phyloP scores from a whole-genome alignment of 345 rosid genomes.

The Lepidium africanum region DNA sequence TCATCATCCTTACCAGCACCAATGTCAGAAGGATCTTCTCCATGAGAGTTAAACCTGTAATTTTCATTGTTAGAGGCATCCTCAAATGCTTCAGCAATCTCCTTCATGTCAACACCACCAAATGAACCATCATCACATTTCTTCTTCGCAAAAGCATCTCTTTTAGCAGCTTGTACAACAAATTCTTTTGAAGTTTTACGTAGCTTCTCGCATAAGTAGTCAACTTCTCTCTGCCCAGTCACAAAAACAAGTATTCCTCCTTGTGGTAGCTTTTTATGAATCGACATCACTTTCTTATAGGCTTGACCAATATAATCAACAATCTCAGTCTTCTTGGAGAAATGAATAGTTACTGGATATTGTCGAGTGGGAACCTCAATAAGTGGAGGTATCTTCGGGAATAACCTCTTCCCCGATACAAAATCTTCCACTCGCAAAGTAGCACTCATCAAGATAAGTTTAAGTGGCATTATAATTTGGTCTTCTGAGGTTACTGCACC shows the following conservation, averaged over 20 bases:
- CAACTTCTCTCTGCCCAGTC: slow-evolving; percentile 95
- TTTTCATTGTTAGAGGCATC: slow-evolving; percentile 32
- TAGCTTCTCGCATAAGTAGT: slow-evolving; percentile 60
- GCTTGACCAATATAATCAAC: slow-evolving; percentile 89
- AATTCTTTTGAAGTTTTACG: slow-evolving; percentile 51
- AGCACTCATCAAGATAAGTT: slow-evolving; percentile 91
- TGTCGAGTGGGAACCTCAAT: slow-evolving; percentile 81
- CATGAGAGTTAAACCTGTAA: slow-evolving; percentile 47
- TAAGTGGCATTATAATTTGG: slow-evolving; percentile 49
- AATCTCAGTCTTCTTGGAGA: slow-evolving; percentile 74
- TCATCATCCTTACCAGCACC: slow-evolving; percentile 15
- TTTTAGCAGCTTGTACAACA: slow-evolving; percentile 20
- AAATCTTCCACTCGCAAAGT: slow-evolving; percentile 82
- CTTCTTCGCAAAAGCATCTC: slow-evolving; percentile 1
- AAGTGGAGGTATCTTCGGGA: slow-evolving; percentile 53
- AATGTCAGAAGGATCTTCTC: slow-evolving; percentile 41
- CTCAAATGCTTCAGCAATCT: slow-evolving; percentile 69
- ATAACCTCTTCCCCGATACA: slow-evolving; percentile 56
- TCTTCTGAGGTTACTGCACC: slow-evolving; percentile 38
- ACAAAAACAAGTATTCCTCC: slow-evolving; percentile 93
- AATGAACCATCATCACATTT: slow-evolving; percentile 27
- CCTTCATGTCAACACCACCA: slow-evolving; percentile 57
- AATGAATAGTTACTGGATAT: slow-evolving; percentile 66
- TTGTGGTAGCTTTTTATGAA: slow-evolving; percentile 75
- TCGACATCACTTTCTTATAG: slow-evolving; percentile 74